Percentiles rank a stretch among this genome's conserved stretches.
Evolutionary conservation across 495 filamentous ascomycete species (phyloP).

Genomic region (Bathelium albidoporum): DNA sequence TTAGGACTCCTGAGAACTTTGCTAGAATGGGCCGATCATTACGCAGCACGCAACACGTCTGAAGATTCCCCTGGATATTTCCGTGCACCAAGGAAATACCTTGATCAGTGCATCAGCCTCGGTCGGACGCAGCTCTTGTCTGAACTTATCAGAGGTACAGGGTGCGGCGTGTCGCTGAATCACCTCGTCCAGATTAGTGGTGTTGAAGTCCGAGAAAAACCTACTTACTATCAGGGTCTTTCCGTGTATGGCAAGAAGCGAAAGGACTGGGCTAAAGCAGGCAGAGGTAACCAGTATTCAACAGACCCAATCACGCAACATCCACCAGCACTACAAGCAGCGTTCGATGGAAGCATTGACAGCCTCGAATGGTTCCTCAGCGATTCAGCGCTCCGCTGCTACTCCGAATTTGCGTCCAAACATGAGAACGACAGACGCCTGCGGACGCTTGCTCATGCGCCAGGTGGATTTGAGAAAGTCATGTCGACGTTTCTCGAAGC

Average conservation of each 20-base stretch:
- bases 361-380: conserved; percentile 61
- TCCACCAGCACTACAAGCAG: conserved; percentile 52
- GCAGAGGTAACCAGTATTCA: conserved; percentile 28
- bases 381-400: conserved; percentile 50
- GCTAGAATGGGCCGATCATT: conserved; percentile 26
- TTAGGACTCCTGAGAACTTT: conserved; percentile 36
- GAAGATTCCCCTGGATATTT: background rate
- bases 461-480: conserved; percentile 48
- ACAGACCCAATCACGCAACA: conserved; percentile 5
- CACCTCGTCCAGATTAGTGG: conserved; percentile 50
- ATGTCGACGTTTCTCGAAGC: conserved; percentile 33
- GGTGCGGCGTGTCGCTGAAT: conserved; percentile 55
- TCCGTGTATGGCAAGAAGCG: conserved; percentile 64
- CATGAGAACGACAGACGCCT: conserved; percentile 47
- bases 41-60: background rate
- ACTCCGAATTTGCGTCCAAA: conserved; percentile 50
- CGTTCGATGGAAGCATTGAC: conserved; percentile 45
- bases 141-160: conserved; percentile 43
- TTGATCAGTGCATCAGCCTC: background rate
- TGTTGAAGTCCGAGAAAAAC: conserved; percentile 46
- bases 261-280: conserved; percentile 49
- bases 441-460: conserved; percentile 41
- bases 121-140: conserved; percentile 37
- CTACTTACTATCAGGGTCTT: conserved; percentile 59
- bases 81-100: background rate